Conservation (phyloP, 441 rosid species). For the Francoa sonchifolia region DNA sequence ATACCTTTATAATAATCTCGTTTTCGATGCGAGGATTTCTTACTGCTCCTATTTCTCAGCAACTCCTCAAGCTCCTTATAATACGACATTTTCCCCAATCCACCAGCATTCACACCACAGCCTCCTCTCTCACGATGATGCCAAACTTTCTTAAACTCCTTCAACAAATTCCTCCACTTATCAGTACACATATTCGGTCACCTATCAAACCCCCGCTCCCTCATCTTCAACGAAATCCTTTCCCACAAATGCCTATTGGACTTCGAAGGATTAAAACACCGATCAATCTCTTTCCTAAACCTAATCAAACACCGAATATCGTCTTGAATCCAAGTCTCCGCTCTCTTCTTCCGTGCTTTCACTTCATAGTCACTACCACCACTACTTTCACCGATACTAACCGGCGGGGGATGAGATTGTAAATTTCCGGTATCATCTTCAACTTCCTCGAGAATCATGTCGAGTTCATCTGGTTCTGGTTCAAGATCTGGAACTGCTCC, state of each 20-base stretch:
- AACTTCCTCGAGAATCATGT: no score
- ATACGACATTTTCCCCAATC: background rate
- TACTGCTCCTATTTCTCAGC: background rate
- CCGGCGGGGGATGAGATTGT: no score
- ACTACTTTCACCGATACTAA: no score
- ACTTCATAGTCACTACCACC: no score
- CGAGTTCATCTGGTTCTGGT: no score
- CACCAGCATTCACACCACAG: background rate
- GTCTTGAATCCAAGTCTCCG: constrained; percentile 8
- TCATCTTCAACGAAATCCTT: constrained; percentile 7
- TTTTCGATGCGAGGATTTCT: no score
- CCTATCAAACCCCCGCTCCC: constrained; percentile 13
- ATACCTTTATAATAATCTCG: background rate
- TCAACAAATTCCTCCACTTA: constrained; percentile 17
- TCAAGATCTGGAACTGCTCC: no score
- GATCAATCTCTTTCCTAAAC: constrained; percentile 7
- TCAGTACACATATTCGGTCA: constrained; percentile 15
- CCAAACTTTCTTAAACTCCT: constrained; percentile 16
- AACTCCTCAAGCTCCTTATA: constrained; percentile 1
- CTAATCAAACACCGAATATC: constrained; percentile 6
- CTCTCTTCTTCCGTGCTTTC: constrained; percentile 2
- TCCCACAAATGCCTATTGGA: constrained; percentile 15
- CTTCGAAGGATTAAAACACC: constrained; percentile 12
- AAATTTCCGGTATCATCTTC: no score
- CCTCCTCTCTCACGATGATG: background rate